A percentile compares a stretch with the other conserved stretches of the same genome.
These are phyloP conservation scores for Plasmopara muralis DNA, from an alignment of 352 stramenopile species.

Conservation along the genomic window DNA sequence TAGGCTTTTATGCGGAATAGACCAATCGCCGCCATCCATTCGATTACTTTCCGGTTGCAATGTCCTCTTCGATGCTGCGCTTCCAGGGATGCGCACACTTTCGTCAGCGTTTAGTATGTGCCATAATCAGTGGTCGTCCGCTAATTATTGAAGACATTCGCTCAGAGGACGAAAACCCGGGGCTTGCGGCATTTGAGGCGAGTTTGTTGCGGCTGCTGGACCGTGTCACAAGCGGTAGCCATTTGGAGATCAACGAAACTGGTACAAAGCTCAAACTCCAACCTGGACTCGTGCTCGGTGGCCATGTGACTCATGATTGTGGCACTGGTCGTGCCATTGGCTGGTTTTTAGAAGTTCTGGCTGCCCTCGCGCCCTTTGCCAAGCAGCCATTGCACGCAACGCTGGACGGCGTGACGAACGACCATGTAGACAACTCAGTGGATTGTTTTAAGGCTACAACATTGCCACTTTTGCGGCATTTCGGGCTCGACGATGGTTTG, in stretches of 20 bases:
- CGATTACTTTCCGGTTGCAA: not conserved
- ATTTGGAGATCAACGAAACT: conserved; percentile 99
- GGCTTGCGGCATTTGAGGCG: conserved; percentile 94
- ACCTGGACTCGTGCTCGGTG: conserved; percentile 94
- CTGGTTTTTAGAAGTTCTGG: conserved; percentile 98
- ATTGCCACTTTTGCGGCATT: conserved; percentile 92
- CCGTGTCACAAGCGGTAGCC: conserved; percentile 94
- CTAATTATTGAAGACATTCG: conserved; percentile 96
- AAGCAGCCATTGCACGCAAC: conserved; percentile 93
- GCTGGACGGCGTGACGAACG: conserved; percentile 95
- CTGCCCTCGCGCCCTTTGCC: conserved; percentile 95
- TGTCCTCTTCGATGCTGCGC: conserved; percentile 29
- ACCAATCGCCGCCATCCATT: conserved; percentile 7
- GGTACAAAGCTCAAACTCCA: conserved; percentile 96
- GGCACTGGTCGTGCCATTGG: conserved; percentile 87
- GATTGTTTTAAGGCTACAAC: conserved; percentile 94
- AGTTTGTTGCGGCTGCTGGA: conserved; percentile 96
- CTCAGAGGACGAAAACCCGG: conserved; percentile 90
- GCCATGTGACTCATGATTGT: conserved; percentile 94
- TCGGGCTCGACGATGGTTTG: conserved; percentile 91
- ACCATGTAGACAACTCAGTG: conserved; percentile 85
- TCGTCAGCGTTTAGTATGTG: conserved; percentile 89
- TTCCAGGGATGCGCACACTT: conserved; percentile 89
- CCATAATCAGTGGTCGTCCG: conserved; percentile 88
- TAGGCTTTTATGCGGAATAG: not conserved